Percentiles rank a stretch among this genome's conserved stretches.
Evolutionary conservation across 495 filamentous ascomycete species (phyloP).

Genomic region (Aspergillus heteromorphus): DNA sequence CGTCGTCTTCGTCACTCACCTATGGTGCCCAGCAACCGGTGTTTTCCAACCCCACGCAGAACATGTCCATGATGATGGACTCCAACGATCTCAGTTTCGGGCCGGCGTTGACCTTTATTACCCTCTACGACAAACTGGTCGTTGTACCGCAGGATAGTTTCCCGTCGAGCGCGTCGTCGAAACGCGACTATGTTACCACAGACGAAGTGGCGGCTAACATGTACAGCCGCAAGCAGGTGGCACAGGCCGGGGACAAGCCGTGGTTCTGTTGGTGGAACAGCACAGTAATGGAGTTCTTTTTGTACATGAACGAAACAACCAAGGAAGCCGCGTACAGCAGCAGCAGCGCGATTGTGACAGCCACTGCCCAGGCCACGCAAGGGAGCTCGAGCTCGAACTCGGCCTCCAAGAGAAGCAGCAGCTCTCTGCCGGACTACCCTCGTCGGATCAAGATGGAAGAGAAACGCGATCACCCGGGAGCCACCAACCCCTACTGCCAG

Average conservation of each 20-base stretch:
- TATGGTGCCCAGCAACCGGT: conserved; percentile 74
- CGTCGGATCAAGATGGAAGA: conserved; percentile 77
- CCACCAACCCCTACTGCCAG: conserved; percentile 56
- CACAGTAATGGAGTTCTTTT: conserved; percentile 73
- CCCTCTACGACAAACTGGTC: conserved; percentile 76
- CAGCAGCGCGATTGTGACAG: conserved; percentile 18
- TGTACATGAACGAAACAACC: conserved; percentile 64
- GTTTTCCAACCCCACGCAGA: conserved; percentile 37
- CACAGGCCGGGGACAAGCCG: conserved; percentile 58
- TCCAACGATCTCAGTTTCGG: conserved; percentile 55
- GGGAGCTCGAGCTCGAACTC: conserved; percentile 20
- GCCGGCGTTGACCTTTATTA: conserved; percentile 68
- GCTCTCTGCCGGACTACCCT: conserved; percentile 48
- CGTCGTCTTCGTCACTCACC: conserved; percentile 37
- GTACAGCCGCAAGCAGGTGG: conserved; percentile 39
- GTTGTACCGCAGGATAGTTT: conserved; percentile 55
- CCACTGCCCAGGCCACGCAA: conserved; percentile 13
- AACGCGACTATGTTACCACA: conserved; percentile 24
- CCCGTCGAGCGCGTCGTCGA: conserved; percentile 27
- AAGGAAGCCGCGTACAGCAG: conserved; percentile 29
- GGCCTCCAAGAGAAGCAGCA: conserved; percentile 3
- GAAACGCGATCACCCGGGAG: conserved; percentile 48
- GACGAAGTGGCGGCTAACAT: conserved; percentile 20
- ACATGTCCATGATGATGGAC: conserved; percentile 61
- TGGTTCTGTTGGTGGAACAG: conserved; percentile 90